Conservation (phyloP, 176 grass and related monocot species). For the Puya raimondii region DNA sequence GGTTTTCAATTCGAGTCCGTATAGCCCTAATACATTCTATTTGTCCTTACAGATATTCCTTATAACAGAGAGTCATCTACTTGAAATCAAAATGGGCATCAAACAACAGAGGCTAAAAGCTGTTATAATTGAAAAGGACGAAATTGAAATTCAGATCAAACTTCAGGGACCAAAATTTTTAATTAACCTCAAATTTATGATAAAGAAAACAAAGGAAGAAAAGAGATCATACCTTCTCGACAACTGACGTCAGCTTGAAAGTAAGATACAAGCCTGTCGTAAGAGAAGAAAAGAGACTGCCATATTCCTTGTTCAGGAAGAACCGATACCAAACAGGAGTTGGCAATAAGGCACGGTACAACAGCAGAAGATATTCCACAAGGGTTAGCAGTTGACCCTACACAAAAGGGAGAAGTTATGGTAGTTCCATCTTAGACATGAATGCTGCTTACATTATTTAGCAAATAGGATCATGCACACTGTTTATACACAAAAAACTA, state of each 20-base stretch:
- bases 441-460: background rate
- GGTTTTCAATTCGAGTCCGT: too few relatives aligned
- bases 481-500: too few relatives aligned
- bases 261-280: constrained; percentile 93
- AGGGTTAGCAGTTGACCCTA: constrained; percentile 99
- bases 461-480: too few relatives aligned
- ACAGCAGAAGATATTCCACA: constrained; percentile 83
- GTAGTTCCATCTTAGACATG: background rate
- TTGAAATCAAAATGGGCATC: too few relatives aligned
- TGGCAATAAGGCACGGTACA: constrained; percentile 88
- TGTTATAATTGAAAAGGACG: too few relatives aligned
- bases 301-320: constrained; percentile 98
- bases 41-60: too few relatives aligned
- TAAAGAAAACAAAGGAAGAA: background rate
- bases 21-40: too few relatives aligned
- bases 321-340: constrained; percentile 97
- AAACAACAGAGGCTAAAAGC: too few relatives aligned
- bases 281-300: constrained; percentile 93
- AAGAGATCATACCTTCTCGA: constrained; percentile 80
- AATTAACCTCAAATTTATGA: background rate
- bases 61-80: too few relatives aligned
- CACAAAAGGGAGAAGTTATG: constrained; percentile 19
- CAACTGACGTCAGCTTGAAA: constrained; percentile 93
- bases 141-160: background rate
- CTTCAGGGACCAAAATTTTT: background rate